Conservation (phyloP, 2,329 filamentous ascomycete genomes). For the Ambrosiella xylebori region DNA sequence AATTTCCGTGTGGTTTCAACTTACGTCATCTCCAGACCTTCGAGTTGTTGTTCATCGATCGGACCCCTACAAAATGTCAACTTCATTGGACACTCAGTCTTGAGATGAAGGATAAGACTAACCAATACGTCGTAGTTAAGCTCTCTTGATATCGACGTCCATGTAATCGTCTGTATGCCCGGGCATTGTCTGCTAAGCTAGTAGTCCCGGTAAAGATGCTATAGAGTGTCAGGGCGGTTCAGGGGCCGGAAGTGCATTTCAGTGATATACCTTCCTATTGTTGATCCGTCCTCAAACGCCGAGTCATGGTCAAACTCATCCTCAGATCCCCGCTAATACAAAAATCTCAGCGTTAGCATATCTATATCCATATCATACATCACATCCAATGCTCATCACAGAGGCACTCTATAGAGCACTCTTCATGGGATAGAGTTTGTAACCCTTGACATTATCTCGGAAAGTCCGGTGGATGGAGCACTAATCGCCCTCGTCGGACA, state of each 20-base stretch:
- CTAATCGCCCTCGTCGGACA: no score
- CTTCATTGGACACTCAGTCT: background rate
- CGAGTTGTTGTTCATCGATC: conserved; percentile 13
- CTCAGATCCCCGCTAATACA: background rate
- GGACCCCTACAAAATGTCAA: conserved; percentile 9
- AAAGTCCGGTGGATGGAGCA: no score
- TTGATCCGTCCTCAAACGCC: background rate
- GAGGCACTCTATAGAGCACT: no score
- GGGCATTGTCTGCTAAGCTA: conserved; percentile 20
- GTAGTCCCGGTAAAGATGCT: conserved; percentile 17
- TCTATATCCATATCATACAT: no score
- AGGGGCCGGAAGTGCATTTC: background rate
- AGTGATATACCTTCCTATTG: background rate
- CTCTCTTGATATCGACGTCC: conserved; percentile 17
- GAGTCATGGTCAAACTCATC: conserved; percentile 1
- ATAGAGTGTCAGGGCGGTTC: background rate
- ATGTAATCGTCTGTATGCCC: conserved; percentile 18
- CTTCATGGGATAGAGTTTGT: no score
- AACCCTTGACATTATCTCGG: no score
- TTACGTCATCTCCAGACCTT: conserved; percentile 15
- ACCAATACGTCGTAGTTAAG: conserved; percentile 17
- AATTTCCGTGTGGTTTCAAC: background rate
- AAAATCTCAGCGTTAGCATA: no score
- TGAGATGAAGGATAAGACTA: background rate
- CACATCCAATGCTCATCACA: no score